These are phyloP conservation scores for Rickenella mellea DNA, from an alignment of 768 basidiomycete genomes.

Conservation along the genomic window DNA sequence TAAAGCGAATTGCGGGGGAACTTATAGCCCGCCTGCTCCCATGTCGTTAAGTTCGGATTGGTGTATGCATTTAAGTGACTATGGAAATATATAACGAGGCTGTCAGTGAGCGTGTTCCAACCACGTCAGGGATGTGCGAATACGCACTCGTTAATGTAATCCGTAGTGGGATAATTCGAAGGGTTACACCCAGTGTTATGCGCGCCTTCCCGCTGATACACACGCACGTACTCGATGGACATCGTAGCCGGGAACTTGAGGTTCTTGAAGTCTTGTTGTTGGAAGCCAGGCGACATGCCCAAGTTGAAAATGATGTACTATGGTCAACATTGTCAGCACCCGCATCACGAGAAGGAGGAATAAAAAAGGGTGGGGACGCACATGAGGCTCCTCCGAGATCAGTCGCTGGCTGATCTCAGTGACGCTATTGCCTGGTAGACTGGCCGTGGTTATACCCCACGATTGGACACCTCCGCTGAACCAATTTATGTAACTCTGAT, in stretches of 20 bases:
- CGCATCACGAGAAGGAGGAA: background rate
- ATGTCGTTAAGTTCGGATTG: slow-evolving; percentile 81
- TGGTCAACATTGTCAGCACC: background rate
- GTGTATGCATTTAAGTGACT: slow-evolving; percentile 51
- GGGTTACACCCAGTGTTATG: slow-evolving; percentile 72
- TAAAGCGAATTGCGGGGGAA: slow-evolving; percentile 62
- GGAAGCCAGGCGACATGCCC: slow-evolving; percentile 66
- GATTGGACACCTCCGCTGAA: slow-evolving; percentile 51
- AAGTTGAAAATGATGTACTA: slow-evolving; percentile 82
- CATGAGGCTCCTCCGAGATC: slow-evolving; percentile 89
- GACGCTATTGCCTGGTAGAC: slow-evolving; percentile 54
- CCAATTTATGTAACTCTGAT: slow-evolving; percentile 79
- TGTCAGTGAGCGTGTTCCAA: slow-evolving; percentile 14
- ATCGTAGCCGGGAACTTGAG: slow-evolving; percentile 72
- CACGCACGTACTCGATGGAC: slow-evolving; percentile 84
- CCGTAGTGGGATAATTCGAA: slow-evolving; percentile 59
- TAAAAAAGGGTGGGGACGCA: slow-evolving; percentile 21
- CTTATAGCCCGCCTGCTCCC: slow-evolving; percentile 64
- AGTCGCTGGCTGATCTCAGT: slow-evolving; percentile 56
- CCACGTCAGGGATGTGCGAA: slow-evolving; percentile 4
- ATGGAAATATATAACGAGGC: background rate
- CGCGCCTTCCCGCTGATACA: slow-evolving; percentile 74
- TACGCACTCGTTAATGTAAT: slow-evolving; percentile 64
- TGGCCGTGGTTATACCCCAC: slow-evolving; percentile 61
- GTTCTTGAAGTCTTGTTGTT: slow-evolving; percentile 59